These are phyloP conservation scores for Phytophthora podocarpi DNA, from an alignment of 352 stramenopile genomes.

Conservation along the genomic window DNA sequence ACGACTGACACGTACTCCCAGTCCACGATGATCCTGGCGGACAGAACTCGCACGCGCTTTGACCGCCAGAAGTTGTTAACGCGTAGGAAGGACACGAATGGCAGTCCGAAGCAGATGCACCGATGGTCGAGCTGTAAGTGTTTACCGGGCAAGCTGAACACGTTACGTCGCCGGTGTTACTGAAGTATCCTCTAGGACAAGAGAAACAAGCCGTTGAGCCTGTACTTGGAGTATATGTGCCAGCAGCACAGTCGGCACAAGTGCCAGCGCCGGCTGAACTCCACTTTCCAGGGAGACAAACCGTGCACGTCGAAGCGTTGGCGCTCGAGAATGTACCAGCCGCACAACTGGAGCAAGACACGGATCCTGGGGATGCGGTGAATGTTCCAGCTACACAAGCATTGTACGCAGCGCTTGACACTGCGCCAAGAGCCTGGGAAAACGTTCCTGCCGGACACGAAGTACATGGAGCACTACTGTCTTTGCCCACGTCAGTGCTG, in stretches of 20 bases:
- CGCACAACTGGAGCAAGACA: conserved; percentile 28
- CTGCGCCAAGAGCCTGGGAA: conserved; percentile 45
- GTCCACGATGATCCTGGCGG: conserved; percentile 32
- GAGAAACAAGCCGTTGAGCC: conserved; percentile 49
- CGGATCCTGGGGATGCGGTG: conserved; percentile 10
- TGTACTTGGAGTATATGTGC: conserved; percentile 49
- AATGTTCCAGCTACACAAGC: conserved; percentile 37
- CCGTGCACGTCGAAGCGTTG: conserved; percentile 47
- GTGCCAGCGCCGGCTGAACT: conserved; percentile 35
- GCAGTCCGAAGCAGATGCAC: conserved; percentile 32
- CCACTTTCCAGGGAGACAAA: conserved; percentile 51
- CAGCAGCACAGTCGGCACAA: conserved; percentile 50
- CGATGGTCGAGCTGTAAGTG: conserved; percentile 43
- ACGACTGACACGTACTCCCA: conserved; percentile 36
- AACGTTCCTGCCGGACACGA: conserved; percentile 56
- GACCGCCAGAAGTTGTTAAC: conserved; percentile 43
- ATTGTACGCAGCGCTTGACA: conserved; percentile 32
- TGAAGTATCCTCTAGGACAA: conserved; percentile 70
- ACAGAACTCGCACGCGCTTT: conserved; percentile 39
- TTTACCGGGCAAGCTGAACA: conserved; percentile 60
- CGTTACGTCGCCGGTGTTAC: conserved; percentile 29
- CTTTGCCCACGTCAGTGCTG: conserved; percentile 49
- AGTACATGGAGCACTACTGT: conserved; percentile 37
- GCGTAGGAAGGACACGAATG: conserved; percentile 34
- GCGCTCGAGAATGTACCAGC: conserved; percentile 47